Conservation (phyloP, 108 stramenopile species). For the Epipyxis sp. region DNA sequence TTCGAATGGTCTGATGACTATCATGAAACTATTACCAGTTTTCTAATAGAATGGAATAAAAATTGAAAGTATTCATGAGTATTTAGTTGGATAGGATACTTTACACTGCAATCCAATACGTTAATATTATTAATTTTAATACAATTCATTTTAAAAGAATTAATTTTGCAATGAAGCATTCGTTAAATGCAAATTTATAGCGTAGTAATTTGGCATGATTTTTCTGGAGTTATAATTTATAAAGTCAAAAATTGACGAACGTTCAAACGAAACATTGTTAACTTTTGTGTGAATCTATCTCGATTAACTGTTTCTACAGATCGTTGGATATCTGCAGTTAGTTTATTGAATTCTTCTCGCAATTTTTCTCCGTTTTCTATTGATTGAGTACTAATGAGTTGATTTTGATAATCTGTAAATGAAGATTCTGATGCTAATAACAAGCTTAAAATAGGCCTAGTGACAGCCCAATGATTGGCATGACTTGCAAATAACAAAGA, state of each 20-base stretch:
- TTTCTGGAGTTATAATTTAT: no score
- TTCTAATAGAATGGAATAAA: no score
- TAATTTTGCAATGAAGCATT: no score
- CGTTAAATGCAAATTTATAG: no score
- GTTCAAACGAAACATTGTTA: slow-evolving; percentile 88
- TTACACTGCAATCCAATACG: no score
- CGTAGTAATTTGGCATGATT: no score
- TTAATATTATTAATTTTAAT: no score
- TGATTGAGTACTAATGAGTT: slow-evolving; percentile 79
- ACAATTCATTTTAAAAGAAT: no score
- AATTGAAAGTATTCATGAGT: no score
- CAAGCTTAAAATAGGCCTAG: slow-evolving; percentile 93
- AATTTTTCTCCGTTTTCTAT: slow-evolving; percentile 78
- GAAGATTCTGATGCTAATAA: slow-evolving; percentile 86
- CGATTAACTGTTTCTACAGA: slow-evolving; percentile 89
- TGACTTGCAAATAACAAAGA: slow-evolving; percentile 80
- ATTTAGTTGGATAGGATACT: no score
- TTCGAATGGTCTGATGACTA: no score
- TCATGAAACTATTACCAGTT: no score
- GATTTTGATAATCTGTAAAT: slow-evolving; percentile 83
- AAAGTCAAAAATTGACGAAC: slow-evolving; percentile 83
- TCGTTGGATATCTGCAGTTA: slow-evolving; percentile 79
- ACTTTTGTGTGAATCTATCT: slow-evolving; percentile 89
- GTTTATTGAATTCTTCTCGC: slow-evolving; percentile 80
- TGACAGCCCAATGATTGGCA: slow-evolving; percentile 93